A percentile compares a stretch with the other conserved stretches of the same genome.
Conservation (phyloP, 2,329 filamentous ascomycete genomes). For the Trichoderma sp. region DNA sequence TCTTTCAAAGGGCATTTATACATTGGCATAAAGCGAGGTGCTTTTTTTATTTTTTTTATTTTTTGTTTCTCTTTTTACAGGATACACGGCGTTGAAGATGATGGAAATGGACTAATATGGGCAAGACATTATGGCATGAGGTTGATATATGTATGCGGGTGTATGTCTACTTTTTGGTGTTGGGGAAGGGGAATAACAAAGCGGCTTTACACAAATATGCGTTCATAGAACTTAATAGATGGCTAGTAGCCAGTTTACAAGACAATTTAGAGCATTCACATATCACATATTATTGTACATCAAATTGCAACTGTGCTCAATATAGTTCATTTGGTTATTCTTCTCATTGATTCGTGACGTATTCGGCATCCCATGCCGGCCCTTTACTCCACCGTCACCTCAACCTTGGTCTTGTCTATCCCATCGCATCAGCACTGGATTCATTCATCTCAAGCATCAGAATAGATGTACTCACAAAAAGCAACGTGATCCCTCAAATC, state of each 20-base stretch:
- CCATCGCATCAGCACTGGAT: background rate
- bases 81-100: slow-evolving; percentile 15
- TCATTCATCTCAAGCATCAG: background rate
- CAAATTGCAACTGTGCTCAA: background rate
- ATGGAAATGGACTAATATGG: background rate
- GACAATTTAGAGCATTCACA: background rate
- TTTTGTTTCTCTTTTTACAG: background rate
- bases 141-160: background rate
- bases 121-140: background rate
- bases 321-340: background rate
- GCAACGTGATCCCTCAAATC: slow-evolving; percentile 55
- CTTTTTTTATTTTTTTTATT: background rate
- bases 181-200: background rate
- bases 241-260: background rate
- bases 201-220: background rate
- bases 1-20: background rate
- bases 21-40: background rate
- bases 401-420: slow-evolving; percentile 37
- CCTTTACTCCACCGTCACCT: slow-evolving; percentile 22
- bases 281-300: background rate
- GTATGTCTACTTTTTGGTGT: background rate
- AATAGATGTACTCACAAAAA: slow-evolving; percentile 48
- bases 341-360: background rate
- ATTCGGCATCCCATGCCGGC: too few relatives aligned
- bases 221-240: background rate